A percentile compares a stretch with the other conserved stretches of the same genome.
Conservation (phyloP, 495 filamentous ascomycete species). For the Elaphomyces granulatus region DNA sequence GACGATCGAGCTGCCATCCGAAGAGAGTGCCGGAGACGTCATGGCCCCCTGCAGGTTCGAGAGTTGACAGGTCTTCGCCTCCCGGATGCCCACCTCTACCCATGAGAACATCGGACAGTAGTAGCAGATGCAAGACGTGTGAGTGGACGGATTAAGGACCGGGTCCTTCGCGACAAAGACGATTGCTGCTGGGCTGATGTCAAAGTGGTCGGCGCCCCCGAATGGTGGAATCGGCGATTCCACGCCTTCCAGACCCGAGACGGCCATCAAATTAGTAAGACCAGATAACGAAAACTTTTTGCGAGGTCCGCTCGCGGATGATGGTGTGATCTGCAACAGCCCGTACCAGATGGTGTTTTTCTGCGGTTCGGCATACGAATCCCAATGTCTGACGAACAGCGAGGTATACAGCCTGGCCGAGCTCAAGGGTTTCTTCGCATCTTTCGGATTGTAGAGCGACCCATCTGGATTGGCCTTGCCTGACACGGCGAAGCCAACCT, state of each 20-base stretch:
- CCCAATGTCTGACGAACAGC: slow-evolving; percentile 50
- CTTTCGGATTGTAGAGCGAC: slow-evolving; percentile 39
- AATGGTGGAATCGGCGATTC: slow-evolving; percentile 45
- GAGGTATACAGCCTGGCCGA: slow-evolving; percentile 40
- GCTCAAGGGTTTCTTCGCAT: slow-evolving; percentile 36
- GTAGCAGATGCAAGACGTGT: slow-evolving; percentile 57
- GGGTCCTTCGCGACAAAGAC: slow-evolving; percentile 83
- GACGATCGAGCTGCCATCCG: slow-evolving; percentile 56
- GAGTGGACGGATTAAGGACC: slow-evolving; percentile 54
- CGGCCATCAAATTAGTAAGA: slow-evolving; percentile 34
- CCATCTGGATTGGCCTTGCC: slow-evolving; percentile 43
- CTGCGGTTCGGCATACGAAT: slow-evolving; percentile 45
- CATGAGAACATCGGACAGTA: slow-evolving; percentile 49
- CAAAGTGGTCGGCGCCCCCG: slow-evolving; percentile 45
- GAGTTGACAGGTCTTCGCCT: slow-evolving; percentile 25
- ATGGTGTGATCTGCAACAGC: slow-evolving; percentile 36
- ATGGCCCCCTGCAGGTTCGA: slow-evolving; percentile 51
- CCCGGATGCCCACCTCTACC: slow-evolving; percentile 35
- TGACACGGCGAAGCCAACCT: slow-evolving; percentile 55
- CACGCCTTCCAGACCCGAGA: slow-evolving; percentile 27
- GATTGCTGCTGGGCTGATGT: slow-evolving; percentile 41
- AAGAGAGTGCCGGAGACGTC: slow-evolving; percentile 60
- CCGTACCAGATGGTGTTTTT: slow-evolving; percentile 61
- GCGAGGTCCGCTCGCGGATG: slow-evolving; percentile 21
- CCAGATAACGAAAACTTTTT: slow-evolving; percentile 33